Evolutionary conservation across 192 early-diverging fungal species (phyloP).

Genomic region (Backusella morwellensis): DNA sequence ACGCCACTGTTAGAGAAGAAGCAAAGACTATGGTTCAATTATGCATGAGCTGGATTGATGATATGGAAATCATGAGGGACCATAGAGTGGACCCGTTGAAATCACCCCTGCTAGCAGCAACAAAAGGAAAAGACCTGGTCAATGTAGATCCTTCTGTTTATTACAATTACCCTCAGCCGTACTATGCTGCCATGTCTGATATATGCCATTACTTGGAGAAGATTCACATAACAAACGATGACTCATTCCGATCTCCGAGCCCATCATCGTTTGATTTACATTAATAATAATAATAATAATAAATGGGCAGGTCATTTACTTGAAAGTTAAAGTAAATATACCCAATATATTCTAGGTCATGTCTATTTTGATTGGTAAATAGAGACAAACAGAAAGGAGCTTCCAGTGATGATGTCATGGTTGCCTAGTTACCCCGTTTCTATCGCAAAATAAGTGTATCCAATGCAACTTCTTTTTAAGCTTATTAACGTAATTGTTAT

Average conservation of each 20-base stretch:
- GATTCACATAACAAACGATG: neutral
- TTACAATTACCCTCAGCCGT: neutral
- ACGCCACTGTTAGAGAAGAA: neutral
- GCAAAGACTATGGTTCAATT: neutral
- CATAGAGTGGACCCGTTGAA: neutral
- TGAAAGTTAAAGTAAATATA: neutral
- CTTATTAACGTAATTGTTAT: too few relatives aligned
- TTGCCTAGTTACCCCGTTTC: too few relatives aligned
- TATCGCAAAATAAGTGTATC: too few relatives aligned
- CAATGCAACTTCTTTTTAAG: too few relatives aligned
- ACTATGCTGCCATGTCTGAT: neutral
- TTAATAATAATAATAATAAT: neutral
- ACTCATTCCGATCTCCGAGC: neutral
- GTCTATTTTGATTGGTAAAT: neutral
- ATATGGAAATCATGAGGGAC: neutral
- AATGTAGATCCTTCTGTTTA: neutral
- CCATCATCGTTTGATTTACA: neutral
- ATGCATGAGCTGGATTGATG: neutral
- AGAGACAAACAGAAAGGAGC: too few relatives aligned
- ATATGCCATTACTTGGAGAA: neutral
- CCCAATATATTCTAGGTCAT: neutral
- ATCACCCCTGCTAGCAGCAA: neutral
- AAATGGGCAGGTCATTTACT: too few relatives aligned
- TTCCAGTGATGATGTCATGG: too few relatives aligned
- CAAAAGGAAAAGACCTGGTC: neutral